Evolutionary conservation across 805 yeast species (phyloP), one percentile per base, ranked within the genome.

Genomic region (Hanseniaspora lachancei): DNA sequence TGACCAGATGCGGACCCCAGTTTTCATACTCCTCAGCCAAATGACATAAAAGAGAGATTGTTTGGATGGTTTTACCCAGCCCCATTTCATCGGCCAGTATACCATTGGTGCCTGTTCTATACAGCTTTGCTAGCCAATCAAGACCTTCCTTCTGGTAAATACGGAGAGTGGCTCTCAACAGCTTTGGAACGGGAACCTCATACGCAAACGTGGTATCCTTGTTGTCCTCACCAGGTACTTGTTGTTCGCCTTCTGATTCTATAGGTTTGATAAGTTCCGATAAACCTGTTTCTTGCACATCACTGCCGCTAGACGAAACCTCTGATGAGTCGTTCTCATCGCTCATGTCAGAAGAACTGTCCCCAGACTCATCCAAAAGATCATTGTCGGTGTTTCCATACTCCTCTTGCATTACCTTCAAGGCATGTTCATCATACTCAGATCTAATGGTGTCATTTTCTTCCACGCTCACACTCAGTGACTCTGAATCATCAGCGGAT

Each of bases 51-150:
- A 93, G 70, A 0, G 97, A 79, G 53, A 93, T 93, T 0, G 98
- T 93, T 67, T 93, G 99, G 57, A 93, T 91, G 0, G 99, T 93
- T 66, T 93, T 93, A 61, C 95, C 98, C 43, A 93, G 75, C 55
- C 99, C 99, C 99, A 93, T 93, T 67, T 93, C 99, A 69, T 93
- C 99, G 1, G 99, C 99, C 48, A 93, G 75, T 52, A 93, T 93
- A 60, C 99, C 98, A 67, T 93, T 93, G 5, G 97, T 93, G 57
- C 86, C 81, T 64, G 87, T 87, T 66, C 87, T 87, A 71, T 89
- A 91, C 57, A 93, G 72, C 47, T 96, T 88, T 1, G 96, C 97
- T 49, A 93, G 72, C 99, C 99, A 93, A 62, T 93, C 95, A 40
- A 93, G 74, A 58, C 99, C 99, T 68, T 88, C 95, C 57, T 89